Base-by-base conservation (phyloP, 2,329 filamentous ascomycete species). In the Alternaria longipes region DNA sequence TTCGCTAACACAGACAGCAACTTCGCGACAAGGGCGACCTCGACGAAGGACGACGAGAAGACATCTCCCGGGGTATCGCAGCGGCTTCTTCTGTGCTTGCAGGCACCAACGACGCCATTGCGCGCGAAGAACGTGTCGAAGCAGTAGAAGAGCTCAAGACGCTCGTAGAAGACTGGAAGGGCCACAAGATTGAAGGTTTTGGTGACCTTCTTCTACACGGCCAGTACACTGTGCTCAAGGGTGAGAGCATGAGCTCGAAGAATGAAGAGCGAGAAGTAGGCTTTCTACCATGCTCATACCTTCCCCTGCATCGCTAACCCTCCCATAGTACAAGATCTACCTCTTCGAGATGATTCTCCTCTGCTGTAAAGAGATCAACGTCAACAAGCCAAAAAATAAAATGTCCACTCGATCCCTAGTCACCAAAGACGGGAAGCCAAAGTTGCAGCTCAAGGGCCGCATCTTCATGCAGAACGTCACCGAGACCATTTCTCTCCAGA, bases 381-480 rank as follows among this genome's bases (percentile, higher is more conserved):
- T 91, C 12, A 93, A 90, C 78, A 97, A 97, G 82, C 84, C 86
- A 53, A 91, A 91, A 76, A 88, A 89, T 63, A 87, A 87, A 69
- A 81, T 88, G 68, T 84, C 86, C 59, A 91, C 93, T 57, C 94
- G 92, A 75, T 90, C 83, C 18, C 74, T 83, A 16, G 85, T 88
- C 59, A 92, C 89, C 78, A 89, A 87, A 76, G 91, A 88, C 71
- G 91, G 90, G 42, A 97, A 94, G 80, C 82, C 84, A 28, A 87
- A 86, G 68, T 84, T 98, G 63, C 94, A 97, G 79, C 85, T 99
- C 30, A 99, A 99, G 80, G 95, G 95, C 40, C 89, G 95, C 53
- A 99, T 99, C 72, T 98, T 97, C 81, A 98, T 99, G 94, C 93
- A 94, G 69, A 99, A 99, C 74, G 94, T 99, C 56, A 98, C 94